Conservation (phyloP, 2,329 filamentous ascomycete species). For the Fusarium sp. region DNA sequence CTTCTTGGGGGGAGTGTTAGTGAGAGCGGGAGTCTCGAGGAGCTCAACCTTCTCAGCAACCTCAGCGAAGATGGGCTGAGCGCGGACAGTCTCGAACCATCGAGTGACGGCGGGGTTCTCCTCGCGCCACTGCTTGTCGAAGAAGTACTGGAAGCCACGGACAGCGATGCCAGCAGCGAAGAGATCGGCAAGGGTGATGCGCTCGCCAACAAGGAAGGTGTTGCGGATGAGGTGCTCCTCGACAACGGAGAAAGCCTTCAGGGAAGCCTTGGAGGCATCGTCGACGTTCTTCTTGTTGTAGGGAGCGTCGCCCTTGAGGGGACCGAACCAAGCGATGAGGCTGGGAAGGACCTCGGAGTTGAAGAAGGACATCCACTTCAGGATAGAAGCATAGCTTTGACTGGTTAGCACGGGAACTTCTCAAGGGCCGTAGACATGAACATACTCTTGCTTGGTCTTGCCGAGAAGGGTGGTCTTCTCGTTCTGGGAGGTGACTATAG, state of each 20-base stretch:
- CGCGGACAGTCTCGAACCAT: conserved; percentile 95
- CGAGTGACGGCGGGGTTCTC: conserved; percentile 87
- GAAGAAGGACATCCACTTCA: conserved; percentile 98
- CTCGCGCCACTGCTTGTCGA: conserved; percentile 88
- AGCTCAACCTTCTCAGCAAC: conserved; percentile 81
- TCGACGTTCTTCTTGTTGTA: conserved; percentile 99
- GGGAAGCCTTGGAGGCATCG: conserved; percentile 75
- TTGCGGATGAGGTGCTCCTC: conserved; percentile 91
- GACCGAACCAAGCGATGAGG: conserved; percentile 85
- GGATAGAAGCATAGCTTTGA: conserved; percentile 86
- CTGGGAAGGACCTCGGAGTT: conserved; percentile 85
- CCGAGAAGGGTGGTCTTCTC: conserved; percentile 99
- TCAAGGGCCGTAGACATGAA: conserved; percentile 18
- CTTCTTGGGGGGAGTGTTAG: conserved; percentile 81
- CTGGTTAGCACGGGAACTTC: conserved; percentile 38
- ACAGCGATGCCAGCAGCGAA: conserved; percentile 83
- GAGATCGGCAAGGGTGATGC: conserved; percentile 94
- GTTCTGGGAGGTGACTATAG: conserved; percentile 94
- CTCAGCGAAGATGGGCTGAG: conserved; percentile 89
- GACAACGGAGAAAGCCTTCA: conserved; percentile 76
- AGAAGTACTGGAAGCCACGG: conserved; percentile 93
- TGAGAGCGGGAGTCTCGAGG: conserved; percentile 83
- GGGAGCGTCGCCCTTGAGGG: conserved; percentile 80
- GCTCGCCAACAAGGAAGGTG: conserved; percentile 98
- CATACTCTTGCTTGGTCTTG: conserved; percentile 99